Percentiles rank a stretch among this genome's conserved stretches.
Conservation (phyloP, 495 filamentous ascomycete genomes). For the Chaetomium cochliodes region DNA sequence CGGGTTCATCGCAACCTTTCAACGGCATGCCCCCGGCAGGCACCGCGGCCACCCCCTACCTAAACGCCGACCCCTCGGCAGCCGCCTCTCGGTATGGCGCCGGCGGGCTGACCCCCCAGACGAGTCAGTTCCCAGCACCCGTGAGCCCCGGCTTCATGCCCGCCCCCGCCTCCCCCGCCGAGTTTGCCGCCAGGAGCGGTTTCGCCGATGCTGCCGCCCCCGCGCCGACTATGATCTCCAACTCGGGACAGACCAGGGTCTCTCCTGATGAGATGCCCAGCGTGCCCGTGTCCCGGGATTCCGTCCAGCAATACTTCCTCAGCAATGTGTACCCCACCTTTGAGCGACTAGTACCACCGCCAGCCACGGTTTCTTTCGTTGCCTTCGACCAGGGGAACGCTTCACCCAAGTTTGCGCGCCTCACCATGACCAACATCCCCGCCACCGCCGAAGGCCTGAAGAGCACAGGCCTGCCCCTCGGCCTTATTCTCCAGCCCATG, state of each 20-base stretch:
- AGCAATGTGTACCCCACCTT: conserved; percentile 90
- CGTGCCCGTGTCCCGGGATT: conserved; percentile 80
- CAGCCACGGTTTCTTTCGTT: conserved; percentile 85
- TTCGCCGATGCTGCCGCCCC: conserved; percentile 32
- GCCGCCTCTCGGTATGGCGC: conserved; percentile 38
- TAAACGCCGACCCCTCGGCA: conserved; percentile 60
- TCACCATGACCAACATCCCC: conserved; percentile 91
- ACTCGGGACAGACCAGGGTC: conserved; percentile 68
- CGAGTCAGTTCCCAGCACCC: conserved; percentile 60
- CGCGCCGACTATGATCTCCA: conserved; percentile 38
- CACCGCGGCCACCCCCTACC: conserved; percentile 61
- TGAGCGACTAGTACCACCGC: conserved; percentile 84
- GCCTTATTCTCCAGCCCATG: conserved; percentile 85
- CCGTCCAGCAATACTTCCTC: conserved; percentile 77
- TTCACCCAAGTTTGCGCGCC: conserved; percentile 87
- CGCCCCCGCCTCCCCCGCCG: conserved; percentile 51
- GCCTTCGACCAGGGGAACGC: conserved; percentile 95
- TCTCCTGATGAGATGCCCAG: conserved; percentile 94
- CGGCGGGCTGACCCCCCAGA: conserved; percentile 54
- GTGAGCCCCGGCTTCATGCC: conserved; percentile 60
- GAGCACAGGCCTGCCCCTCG: conserved; percentile 78
- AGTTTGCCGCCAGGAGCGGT: conserved; percentile 56
- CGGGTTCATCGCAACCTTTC: conserved; percentile 62
- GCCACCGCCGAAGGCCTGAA: conserved; percentile 74
- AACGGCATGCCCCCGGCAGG: conserved; percentile 62